These are phyloP conservation scores for Penicillium coffeae DNA, from an alignment of 495 filamentous ascomycete species.

Conservation along the genomic window DNA sequence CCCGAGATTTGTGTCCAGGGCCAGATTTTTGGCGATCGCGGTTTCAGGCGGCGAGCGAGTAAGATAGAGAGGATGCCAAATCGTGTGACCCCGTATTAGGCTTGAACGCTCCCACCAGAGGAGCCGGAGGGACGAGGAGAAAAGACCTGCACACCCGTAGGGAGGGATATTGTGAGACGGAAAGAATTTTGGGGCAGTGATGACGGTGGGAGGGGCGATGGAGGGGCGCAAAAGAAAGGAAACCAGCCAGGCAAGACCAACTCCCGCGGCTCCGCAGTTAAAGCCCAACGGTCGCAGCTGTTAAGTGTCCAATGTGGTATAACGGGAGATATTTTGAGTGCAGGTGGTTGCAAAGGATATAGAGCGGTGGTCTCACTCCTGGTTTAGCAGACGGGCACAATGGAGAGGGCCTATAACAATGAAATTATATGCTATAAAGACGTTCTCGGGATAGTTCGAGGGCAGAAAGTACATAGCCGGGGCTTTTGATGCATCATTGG, in stretches of 20 bases:
- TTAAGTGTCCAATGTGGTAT: no score
- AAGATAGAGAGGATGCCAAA: constrained; percentile 13
- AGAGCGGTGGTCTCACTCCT: no score
- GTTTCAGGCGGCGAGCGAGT: constrained; percentile 20
- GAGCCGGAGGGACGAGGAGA: constrained; percentile 1
- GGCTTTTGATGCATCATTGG: constrained; percentile 8
- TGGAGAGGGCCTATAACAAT: not conserved
- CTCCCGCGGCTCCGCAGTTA: not conserved
- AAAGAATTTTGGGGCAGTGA: no score
- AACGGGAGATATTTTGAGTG: no score
- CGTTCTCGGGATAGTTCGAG: not conserved
- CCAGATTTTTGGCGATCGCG: constrained; percentile 40
- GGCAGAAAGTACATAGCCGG: not conserved
- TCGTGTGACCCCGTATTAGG: constrained; percentile 22
- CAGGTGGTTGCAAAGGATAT: no score
- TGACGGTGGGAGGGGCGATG: constrained; percentile 1
- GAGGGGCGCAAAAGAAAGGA: constrained; percentile 4
- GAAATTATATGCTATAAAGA: not conserved
- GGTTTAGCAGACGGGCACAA: not conserved
- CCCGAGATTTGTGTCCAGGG: constrained; percentile 41
- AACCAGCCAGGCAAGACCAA: not conserved
- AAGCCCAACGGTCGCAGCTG: not conserved
- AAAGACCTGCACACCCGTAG: no score
- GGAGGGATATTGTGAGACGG: no score
- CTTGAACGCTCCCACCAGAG: not conserved